These are phyloP conservation scores for Camelina hispida DNA, from an alignment of 345 rosid species.

Conservation along the genomic window DNA sequence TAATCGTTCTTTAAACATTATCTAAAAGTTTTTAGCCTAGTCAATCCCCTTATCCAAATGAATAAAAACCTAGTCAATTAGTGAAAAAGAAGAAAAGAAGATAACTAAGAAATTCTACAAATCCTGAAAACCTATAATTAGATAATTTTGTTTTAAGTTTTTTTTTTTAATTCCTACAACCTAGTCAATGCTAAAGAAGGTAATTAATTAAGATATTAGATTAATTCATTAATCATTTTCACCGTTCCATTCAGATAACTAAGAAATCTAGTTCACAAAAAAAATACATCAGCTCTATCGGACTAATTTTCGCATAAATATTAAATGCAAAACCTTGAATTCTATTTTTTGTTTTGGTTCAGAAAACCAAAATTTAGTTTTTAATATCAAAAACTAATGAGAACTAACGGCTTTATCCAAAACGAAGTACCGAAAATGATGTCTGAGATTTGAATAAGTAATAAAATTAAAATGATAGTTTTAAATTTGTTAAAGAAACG, in stretches of 20 bases:
- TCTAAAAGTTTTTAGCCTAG: neutral
- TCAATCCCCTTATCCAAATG: neutral
- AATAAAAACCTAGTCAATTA: slow-evolving; percentile 3
- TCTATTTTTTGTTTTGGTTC: neutral
- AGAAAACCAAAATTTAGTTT: neutral
- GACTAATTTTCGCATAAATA: neutral
- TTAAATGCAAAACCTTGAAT: neutral
- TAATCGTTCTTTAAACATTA: neutral
- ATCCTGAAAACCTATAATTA: slow-evolving; percentile 3
- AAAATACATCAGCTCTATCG: neutral
- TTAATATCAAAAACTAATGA: neutral
- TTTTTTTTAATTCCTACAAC: neutral
- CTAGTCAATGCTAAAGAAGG: neutral
- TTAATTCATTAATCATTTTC: neutral
- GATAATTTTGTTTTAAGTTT: neutral
- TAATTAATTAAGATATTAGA: neutral
- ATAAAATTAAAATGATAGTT: neutral
- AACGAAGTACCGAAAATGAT: neutral
- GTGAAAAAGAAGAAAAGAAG: neutral
- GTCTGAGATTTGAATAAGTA: neutral
- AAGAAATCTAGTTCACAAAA: neutral
- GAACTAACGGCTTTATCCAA: neutral
- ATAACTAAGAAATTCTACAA: neutral
- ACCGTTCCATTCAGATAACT: neutral
- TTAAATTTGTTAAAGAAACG: neutral